Base-by-base conservation (phyloP, 306 rosid genomes). In the Prunus padus region DNA sequence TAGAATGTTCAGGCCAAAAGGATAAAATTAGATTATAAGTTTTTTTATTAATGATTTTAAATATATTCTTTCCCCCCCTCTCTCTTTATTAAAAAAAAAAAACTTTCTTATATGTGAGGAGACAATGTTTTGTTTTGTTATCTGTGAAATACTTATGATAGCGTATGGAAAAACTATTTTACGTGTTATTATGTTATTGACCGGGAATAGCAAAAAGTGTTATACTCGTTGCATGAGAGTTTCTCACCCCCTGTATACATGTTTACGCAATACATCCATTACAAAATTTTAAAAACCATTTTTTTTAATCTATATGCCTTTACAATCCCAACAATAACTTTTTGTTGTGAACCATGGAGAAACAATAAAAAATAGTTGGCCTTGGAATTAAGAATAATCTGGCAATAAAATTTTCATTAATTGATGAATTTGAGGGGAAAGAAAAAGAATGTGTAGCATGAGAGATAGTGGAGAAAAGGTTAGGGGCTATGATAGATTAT, bases 331-430 rank as follows among this genome's bases (percentile, higher is more conserved):
- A 51, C 19, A 30, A n/a, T n/a, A 51, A 51, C 16, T 50, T 31
- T 61, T 31, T 61, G 47, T 70, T 51, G 74, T 51, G 74, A 69
- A 50, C 62, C 26, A 70, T 11, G 74, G 49, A 12, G 6, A 70
- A 15, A 19, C 31, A 52, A 52, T 55, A 55, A n/a, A n/a, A 55
- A 55, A 19, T 20, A 51, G 63, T 20, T 52, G n/a, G 49, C 25
- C 45, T 28, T 50, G 10, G 11, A 15, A 71, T 51, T 25, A 25
- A 8, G 47, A 30, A 30, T 19, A 50, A 1, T 26, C 6, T 26
- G 60, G 61, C 19, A 16, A 19, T 47, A 47, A 25, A 26, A 26
- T 15, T 67, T 46, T 45, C 4, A 67, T 8, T 23, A 33, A 33
- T 42, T 66, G 19, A 37, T 37, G 33, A 25, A 25, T 56, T 56